A percentile compares a stretch with the other conserved stretches of the same genome.
Evolutionary conservation across 352 stramenopile species (phyloP).

Genomic region (Pythium chondricola): DNA sequence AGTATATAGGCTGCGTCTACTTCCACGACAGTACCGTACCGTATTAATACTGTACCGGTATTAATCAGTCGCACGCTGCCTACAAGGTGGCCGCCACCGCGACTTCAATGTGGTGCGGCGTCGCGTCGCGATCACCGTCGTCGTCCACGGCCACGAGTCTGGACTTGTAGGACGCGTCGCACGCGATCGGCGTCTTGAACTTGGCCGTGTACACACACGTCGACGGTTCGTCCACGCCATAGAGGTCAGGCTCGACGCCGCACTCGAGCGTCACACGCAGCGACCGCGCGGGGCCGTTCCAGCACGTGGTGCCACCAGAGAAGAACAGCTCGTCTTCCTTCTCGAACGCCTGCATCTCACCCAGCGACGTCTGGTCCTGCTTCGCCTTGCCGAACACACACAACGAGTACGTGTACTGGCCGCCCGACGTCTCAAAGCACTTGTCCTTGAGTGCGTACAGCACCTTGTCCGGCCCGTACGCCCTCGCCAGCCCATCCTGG

Average conservation of each 20-base stretch:
- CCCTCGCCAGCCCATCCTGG: constrained; percentile 33
- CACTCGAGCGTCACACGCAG: constrained; percentile 74
- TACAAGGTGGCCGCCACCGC: constrained; percentile 47
- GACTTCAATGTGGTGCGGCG: constrained; percentile 58
- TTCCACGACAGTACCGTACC: no score
- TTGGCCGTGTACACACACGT: constrained; percentile 85
- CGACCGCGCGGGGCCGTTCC: constrained; percentile 82
- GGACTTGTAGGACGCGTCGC: constrained; percentile 23
- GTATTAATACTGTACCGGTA: no score
- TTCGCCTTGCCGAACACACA: constrained; percentile 83
- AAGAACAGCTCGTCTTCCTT: constrained; percentile 35
- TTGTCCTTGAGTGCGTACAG: constrained; percentile 65
- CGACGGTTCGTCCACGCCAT: constrained; percentile 70
- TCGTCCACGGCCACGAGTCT: constrained; percentile 11
- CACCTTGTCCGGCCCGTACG: constrained; percentile 57
- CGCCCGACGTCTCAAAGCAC: constrained; percentile 59
- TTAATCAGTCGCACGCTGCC: no score
- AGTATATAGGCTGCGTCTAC: no score
- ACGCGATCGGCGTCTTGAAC: constrained; percentile 73
- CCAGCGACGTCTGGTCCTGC: constrained; percentile 75
- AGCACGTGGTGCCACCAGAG: constrained; percentile 71
- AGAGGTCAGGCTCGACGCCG: constrained; percentile 51
- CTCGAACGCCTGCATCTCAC: constrained; percentile 46
- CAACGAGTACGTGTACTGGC: constrained; percentile 83
- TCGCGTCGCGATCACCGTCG: not conserved